phyloP scores from a whole-genome alignment of 495 filamentous ascomycete species.

The Aspergillus taichungensis region DNA sequence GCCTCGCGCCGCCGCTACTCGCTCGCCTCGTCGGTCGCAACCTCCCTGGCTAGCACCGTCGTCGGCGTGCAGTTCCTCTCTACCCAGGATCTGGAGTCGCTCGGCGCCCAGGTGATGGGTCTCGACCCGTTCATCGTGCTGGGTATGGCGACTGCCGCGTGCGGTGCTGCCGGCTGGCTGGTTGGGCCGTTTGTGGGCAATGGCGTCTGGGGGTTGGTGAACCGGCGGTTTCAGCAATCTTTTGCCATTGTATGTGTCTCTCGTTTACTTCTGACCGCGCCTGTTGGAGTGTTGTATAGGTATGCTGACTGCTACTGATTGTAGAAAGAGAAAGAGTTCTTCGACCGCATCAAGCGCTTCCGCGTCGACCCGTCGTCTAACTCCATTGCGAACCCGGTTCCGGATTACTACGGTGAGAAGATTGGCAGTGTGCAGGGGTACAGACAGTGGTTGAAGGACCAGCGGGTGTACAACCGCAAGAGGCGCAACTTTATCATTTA shows the following conservation, averaged over 20 bases:
- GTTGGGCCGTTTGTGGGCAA: conserved; percentile 72
- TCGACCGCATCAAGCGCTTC: conserved; percentile 74
- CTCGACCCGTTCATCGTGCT: conserved; percentile 82
- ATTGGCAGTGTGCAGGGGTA: conserved; percentile 88
- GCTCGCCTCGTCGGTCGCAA: conserved; percentile 62
- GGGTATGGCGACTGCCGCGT: conserved; percentile 63
- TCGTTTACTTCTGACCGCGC: neutral
- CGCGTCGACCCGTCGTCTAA: conserved; percentile 76
- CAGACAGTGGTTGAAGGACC: conserved; percentile 91
- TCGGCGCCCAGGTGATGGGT: conserved; percentile 59
- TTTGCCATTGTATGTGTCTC: conserved; percentile 54
- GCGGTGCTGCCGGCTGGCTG: conserved; percentile 75
- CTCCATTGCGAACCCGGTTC: conserved; percentile 61
- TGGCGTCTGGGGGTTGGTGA: conserved; percentile 60
- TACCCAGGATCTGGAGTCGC: conserved; percentile 54
- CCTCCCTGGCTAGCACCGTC: conserved; percentile 46
- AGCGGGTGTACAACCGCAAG: conserved; percentile 94
- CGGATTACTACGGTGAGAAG: conserved; percentile 77
- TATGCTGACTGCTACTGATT: neutral
- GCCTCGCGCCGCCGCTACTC: conserved; percentile 75
- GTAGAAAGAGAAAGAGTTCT: conserved; percentile 90
- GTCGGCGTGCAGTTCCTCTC: conserved; percentile 55
- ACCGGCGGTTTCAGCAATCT: conserved; percentile 54
- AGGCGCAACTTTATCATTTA: conserved; percentile 52
- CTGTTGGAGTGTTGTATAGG: neutral